phyloP scores from a whole-genome alignment of 1,284 basidiomycete species.

The Ustilago hordei region DNA sequence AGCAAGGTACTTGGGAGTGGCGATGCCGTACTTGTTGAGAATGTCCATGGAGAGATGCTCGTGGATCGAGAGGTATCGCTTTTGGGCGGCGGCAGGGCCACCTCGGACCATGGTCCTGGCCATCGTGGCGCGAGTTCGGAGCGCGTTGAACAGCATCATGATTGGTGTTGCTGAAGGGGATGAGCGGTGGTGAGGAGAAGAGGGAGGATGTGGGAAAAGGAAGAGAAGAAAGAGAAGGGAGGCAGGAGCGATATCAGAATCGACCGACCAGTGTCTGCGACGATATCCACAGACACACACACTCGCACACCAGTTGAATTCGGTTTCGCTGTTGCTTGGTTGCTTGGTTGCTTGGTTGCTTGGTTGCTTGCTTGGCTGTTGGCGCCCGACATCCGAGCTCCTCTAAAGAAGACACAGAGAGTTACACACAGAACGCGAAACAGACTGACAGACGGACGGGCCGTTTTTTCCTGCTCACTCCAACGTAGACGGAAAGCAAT shows the following conservation, averaged over 20 bases:
- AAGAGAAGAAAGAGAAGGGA: neutral
- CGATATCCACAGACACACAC: conserved; percentile 9
- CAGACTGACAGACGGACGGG: conserved; percentile 13
- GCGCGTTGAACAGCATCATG: conserved; percentile 53
- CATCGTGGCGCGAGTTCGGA: conserved; percentile 57
- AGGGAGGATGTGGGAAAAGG: neutral
- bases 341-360: neutral
- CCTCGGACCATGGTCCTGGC: conserved; percentile 54
- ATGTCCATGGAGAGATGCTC: conserved; percentile 97
- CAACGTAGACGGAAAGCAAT: conserved; percentile 11
- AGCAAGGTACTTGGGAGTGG: conserved; percentile 90
- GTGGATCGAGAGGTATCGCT: conserved; percentile 94
- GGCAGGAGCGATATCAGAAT: conserved; percentile 10
- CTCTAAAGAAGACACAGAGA: neutral
- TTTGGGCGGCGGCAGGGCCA: conserved; percentile 73
- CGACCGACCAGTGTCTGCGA: neutral
- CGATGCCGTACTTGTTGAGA: conserved; percentile 96
- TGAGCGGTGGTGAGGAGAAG: conserved; percentile 3
- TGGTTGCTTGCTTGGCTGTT: neutral
- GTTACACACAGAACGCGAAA: neutral
- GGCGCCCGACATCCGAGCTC: conserved; percentile 16
- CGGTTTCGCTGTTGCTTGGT: neutral
- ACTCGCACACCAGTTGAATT: neutral
- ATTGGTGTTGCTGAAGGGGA: neutral
- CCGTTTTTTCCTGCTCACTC: conserved; percentile 6